phyloP scores from a whole-genome alignment of 495 filamentous ascomycete genomes.

The Daldinia grandis region DNA sequence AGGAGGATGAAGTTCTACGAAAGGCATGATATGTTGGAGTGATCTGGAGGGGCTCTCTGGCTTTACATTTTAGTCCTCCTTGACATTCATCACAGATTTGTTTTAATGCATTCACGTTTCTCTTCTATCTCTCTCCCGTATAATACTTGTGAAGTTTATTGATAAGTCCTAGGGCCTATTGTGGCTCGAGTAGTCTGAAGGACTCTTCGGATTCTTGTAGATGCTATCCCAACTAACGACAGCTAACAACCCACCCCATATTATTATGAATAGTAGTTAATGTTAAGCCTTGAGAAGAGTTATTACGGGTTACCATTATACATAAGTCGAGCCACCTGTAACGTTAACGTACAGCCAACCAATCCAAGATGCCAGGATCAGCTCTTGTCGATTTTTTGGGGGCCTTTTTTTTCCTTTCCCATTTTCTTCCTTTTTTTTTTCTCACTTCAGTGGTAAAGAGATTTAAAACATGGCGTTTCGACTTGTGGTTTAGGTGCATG shows the following conservation, averaged over 20 bases:
- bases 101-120: constrained; percentile 36
- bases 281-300: not conserved
- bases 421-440: no score
- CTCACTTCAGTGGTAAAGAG: no score
- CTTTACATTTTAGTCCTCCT: constrained; percentile 33
- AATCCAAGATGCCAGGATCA: not conserved
- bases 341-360: constrained; percentile 4
- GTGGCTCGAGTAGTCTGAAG: not conserved
- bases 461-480: not conserved
- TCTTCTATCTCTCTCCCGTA: not conserved
- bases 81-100: constrained; percentile 26
- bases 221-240: not conserved
- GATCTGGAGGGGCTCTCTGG: constrained; percentile 23
- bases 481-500: not conserved
- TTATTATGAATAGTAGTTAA: not conserved
- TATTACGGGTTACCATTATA: not conserved
- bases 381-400: not conserved
- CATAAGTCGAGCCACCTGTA: not conserved
- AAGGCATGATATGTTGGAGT: constrained; percentile 32
- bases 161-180: not conserved
- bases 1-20: constrained; percentile 30
- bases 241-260: not conserved
- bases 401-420: not conserved
- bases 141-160: not conserved
- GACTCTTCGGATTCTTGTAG: not conserved